Base-by-base conservation (phyloP, 352 stramenopile species). In the Globisporangium yorkense region DNA sequence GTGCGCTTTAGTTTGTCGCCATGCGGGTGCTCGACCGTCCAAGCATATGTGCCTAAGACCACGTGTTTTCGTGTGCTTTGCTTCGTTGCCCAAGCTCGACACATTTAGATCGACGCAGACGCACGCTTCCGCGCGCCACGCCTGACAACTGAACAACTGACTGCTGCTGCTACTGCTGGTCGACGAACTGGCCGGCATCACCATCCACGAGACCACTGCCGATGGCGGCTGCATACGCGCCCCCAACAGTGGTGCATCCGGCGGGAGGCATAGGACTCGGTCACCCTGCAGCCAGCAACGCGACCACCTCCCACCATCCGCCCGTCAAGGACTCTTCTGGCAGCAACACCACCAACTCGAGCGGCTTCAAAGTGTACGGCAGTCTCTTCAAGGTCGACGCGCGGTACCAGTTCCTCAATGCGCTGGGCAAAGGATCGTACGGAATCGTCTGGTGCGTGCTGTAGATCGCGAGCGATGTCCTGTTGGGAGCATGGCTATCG, bases 371-470 rank as follows among this genome's bases (percentile, higher is more conserved):
- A 35, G 87, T 93, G 20, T 94, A 92, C 57, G 81, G 83, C 16
- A 87, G 75, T 27, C 54, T 89, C 12, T 96, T 96, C 65, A 85
- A 91, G 60, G 76, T 91, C 18, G 82, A 91, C 39, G 75, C 79
- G 39, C 74, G 83, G 20, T 97, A 97, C 55, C 72, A 89, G 55
- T 80, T 95, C 54, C 74, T 97, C 49, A 92, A 96, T 54, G 72
- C 84, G 7, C 64, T 98, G 1, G 92, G 92, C 8, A 95, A 96
- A 62, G 92, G 92, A 35, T 96, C 87, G 2, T 98, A 98, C 47
- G 92, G 92, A 37, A 75, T 97, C 35, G 92, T 98, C 20, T 94
- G 80, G 71, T 89, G 73, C 29, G 76, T 12, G 9, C 33, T 27
- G 24, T 27, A 31, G 16, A 6, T 45, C 40, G 40, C 5, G 13